Percentiles rank a stretch among this genome's conserved stretches.
Conservation (phyloP, 2,329 filamentous ascomycete species). For the Fusarium sp. region DNA sequence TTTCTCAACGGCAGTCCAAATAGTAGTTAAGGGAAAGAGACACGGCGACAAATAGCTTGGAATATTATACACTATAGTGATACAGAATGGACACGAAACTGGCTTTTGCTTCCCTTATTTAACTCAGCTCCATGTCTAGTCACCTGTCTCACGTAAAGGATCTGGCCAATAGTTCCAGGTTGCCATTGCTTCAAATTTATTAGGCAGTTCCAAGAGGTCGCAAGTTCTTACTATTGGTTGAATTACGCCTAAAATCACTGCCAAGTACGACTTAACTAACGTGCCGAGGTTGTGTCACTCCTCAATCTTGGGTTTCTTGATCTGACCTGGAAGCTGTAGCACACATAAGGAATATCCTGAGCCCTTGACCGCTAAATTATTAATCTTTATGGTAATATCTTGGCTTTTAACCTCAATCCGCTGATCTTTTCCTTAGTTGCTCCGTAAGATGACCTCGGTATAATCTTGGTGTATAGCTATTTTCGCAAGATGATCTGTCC, state of each 20-base stretch:
- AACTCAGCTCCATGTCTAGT: neutral
- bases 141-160: too few relatives aligned
- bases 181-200: rapidly evolving
- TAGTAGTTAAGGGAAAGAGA: rapidly evolving
- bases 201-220: rapidly evolving
- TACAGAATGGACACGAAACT: too few relatives aligned
- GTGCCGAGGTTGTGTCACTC: neutral
- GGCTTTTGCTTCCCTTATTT: neutral
- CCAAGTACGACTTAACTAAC: neutral
- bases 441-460: neutral
- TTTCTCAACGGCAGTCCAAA: neutral
- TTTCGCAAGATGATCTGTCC: neutral
- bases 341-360: rapidly evolving
- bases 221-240: neutral
- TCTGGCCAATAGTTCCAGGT: rapidly evolving
- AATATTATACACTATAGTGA: rapidly evolving
- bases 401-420: neutral
- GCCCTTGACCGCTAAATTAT: neutral
- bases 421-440: neutral
- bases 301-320: neutral
- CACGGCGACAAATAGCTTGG: neutral
- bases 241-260: neutral
- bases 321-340: rapidly evolving
- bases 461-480: neutral
- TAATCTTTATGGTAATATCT: neutral